Conservation (phyloP, 805 yeast species). For the Candida schatavii region DNA sequence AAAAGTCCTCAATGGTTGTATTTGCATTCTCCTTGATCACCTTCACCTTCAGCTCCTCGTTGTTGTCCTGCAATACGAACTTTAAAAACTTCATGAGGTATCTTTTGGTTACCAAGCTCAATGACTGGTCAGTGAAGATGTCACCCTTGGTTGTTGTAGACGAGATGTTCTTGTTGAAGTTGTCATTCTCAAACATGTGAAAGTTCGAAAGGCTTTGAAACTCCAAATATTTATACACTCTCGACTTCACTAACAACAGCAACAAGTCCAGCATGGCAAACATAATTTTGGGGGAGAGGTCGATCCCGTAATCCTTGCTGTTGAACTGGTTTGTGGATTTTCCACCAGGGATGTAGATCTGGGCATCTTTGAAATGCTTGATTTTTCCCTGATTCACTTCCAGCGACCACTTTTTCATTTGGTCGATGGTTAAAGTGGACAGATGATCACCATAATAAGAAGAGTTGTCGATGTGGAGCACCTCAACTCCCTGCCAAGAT, state of each 20-base stretch:
- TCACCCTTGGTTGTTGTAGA: conserved; percentile 76
- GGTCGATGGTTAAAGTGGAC: conserved; percentile 85
- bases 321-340: conserved; percentile 48
- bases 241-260: conserved; percentile 71
- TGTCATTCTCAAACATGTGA: conserved; percentile 92
- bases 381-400: conserved; percentile 53
- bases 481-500: conserved; percentile 98
- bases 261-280: conserved; percentile 90
- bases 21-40: conserved; percentile 56
- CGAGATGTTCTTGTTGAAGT: conserved; percentile 74
- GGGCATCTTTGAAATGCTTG: conserved; percentile 63
- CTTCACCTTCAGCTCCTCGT: conserved; percentile 59
- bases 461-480: conserved; percentile 83
- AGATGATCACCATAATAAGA: conserved; percentile 85
- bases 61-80: conserved; percentile 60
- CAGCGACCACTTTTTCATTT: conserved; percentile 77
- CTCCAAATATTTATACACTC: conserved; percentile 89
- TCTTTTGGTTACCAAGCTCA: conserved; percentile 74
- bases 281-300: conserved; percentile 79
- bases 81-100: conserved; percentile 87
- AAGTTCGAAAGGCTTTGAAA: conserved; percentile 85
- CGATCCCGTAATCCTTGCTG: conserved; percentile 81
- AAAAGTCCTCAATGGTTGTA: conserved; percentile 56
- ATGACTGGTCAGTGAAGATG: conserved; percentile 83
- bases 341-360: conserved; percentile 68